Base-by-base conservation (phyloP, 2,329 filamentous ascomycete genomes). In the Seiridium cupressi region DNA sequence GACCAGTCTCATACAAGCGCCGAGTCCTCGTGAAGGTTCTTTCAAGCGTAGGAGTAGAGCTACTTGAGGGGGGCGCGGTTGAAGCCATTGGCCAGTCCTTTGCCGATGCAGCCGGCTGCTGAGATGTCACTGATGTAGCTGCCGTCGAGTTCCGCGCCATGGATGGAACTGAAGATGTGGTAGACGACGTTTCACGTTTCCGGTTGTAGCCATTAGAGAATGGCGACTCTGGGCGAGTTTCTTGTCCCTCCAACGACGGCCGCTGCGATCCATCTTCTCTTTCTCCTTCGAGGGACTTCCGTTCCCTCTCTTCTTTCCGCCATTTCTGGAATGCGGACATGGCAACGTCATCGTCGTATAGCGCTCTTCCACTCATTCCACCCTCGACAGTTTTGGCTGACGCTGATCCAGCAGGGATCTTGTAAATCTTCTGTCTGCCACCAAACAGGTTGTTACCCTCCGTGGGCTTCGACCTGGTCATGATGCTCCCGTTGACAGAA, bases 401-500 rank as follows among this genome's bases (percentile, higher is more conserved):
- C 11, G 72, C 71, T 26, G 74, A 73, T 34, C 81, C 81, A 3
- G 79, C 80, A 0, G 90, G 82, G 64, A 97, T 91, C 73, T 92
- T 93, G 75, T 96, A 98, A 44, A 98, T 89, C 77, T 98, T 98
- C 73, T 98, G 95, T 49, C 95, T 87, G 13, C 95, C 95, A 60
- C 95, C 95, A 75, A 99, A 99, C 60, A 99, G 76, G 66, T 91
- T 90, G 71, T 98, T 99, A 51, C 94, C 93, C 71, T 98, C 94
- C 1, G 86, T 88, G 0, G 92, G 93, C 66, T 93, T 89, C 6
- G 89, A 81, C 56, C 95, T 84, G 67, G 82, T 89, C 90, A 98
- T 94, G n/a, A 98, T 83, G 73, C 90, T 92, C 1, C 86, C 84
- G 51, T 74, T 77, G 8, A 79, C 77, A 5, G 84, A 86, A 51